These are phyloP conservation scores for Talaromyces sp. DNA, from an alignment of 2,329 filamentous ascomycete species.

Conservation along the genomic window DNA sequence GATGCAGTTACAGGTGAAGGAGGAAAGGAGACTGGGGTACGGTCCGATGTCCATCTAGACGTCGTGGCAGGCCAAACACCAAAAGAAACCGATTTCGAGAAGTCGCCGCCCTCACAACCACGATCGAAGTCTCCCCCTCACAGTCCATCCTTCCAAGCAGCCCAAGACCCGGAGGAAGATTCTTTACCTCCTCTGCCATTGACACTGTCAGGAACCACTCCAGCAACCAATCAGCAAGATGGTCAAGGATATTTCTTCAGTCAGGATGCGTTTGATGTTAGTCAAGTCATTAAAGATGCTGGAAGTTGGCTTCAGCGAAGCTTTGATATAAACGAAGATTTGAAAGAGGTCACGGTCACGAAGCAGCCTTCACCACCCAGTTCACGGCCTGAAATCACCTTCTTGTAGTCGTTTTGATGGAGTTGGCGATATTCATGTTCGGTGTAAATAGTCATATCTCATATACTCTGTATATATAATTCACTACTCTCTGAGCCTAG, in stretches of 20 bases:
- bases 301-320: slow-evolving; percentile 48
- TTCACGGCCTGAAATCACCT: slow-evolving; percentile 2
- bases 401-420: background rate
- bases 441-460: background rate
- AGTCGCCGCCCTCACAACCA: slow-evolving; percentile 15
- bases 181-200: slow-evolving; percentile 28
- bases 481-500: too few relatives aligned
- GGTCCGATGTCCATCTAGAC: slow-evolving; percentile 8
- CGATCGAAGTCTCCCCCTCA: background rate
- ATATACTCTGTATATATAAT: background rate
- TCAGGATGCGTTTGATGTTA: slow-evolving; percentile 43
- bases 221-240: slow-evolving; percentile 33
- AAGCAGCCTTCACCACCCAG: slow-evolving; percentile 17
- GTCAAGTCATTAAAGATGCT: slow-evolving; percentile 46
- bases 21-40: slow-evolving; percentile 15
- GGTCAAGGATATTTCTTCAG: slow-evolving; percentile 34
- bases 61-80: slow-evolving; percentile 22
- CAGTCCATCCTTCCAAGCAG: background rate
- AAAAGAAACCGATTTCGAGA: slow-evolving; percentile 26
- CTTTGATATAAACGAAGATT: slow-evolving; percentile 43
- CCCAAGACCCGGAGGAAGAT: background rate
- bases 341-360: slow-evolving; percentile 24
- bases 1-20: slow-evolving; percentile 37
- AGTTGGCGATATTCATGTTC: background rate
- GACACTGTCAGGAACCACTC: slow-evolving; percentile 34